Evolutionary conservation across 2,329 filamentous ascomycete genomes (phyloP).

Genomic region (Macrophomina phaseolina): DNA sequence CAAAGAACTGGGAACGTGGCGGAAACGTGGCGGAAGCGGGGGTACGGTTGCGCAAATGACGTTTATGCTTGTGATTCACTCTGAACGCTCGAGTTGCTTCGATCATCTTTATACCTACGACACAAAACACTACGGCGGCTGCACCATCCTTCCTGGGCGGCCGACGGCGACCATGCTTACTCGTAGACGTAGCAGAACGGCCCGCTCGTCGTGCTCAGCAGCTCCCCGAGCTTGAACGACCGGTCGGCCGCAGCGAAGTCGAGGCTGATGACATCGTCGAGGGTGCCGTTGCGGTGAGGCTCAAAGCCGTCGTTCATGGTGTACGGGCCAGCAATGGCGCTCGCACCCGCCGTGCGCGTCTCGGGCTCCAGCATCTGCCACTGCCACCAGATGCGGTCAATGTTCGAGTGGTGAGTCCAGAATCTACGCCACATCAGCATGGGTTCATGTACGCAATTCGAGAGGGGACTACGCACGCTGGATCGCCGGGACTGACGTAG

Average conservation of each 20-base stretch:
- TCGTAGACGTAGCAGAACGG: conserved; percentile 56
- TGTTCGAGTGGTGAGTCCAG: conserved; percentile 53
- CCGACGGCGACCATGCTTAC: conserved; percentile 7
- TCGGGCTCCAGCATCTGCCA: conserved; percentile 56
- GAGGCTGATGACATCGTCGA: conserved; percentile 50
- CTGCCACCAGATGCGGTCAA: conserved; percentile 57
- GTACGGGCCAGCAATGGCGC: conserved; percentile 44
- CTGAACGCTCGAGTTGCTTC: neutral
- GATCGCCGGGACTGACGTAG: conserved; percentile 54
- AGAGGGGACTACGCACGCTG: conserved; percentile 30
- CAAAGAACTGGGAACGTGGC: no score
- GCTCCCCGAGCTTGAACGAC: conserved; percentile 42
- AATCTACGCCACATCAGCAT: conserved; percentile 19
- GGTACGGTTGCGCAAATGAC: neutral
- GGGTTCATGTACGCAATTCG: neutral
- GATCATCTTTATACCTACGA: neutral
- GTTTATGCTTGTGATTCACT: neutral
- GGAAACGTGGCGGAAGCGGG: neutral
- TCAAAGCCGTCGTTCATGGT: conserved; percentile 54
- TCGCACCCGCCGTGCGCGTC: conserved; percentile 36
- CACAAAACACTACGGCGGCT: neutral
- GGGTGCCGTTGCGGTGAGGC: conserved; percentile 50
- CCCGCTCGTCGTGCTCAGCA: conserved; percentile 50
- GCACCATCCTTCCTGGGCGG: neutral
- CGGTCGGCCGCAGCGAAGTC: conserved; percentile 33